These are phyloP conservation scores for Xylaria flabelliformis DNA, from an alignment of 495 filamentous ascomycete genomes.

Conservation along the genomic window DNA sequence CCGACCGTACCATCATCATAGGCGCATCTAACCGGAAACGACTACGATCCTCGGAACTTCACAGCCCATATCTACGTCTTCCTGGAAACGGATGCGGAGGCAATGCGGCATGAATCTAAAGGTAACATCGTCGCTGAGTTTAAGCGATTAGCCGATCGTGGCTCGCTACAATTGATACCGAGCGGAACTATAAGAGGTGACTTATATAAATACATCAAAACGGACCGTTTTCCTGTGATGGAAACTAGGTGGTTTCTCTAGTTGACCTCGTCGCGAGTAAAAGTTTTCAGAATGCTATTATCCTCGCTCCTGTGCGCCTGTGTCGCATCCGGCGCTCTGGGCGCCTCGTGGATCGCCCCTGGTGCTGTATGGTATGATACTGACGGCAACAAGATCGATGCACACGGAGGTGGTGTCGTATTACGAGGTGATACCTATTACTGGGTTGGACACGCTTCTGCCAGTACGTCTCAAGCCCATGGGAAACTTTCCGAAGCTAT, in stretches of 20 bases:
- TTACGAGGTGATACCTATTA: conserved; percentile 44
- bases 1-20: background rate
- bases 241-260: background rate
- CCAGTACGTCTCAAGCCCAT: conserved; percentile 36
- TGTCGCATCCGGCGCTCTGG: conserved; percentile 33
- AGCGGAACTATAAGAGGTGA: conserved; percentile 7
- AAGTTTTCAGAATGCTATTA: conserved; percentile 30
- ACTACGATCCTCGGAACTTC: background rate
- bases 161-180: conserved; percentile 16
- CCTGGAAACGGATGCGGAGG: background rate
- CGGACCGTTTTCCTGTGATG: background rate
- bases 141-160: conserved; percentile 9
- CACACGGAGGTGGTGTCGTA: conserved; percentile 50
- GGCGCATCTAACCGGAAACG: background rate
- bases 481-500: no score
- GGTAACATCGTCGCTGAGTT: conserved; percentile 5
- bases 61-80: background rate
- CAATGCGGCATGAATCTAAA: background rate
- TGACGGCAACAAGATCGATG: conserved; percentile 48
- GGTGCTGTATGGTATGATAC: conserved; percentile 50
- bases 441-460: conserved; percentile 53
- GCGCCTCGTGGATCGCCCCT: conserved; percentile 44
- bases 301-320: conserved; percentile 40
- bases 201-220: background rate
- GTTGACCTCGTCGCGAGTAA: background rate